These are phyloP conservation scores for Tetragonia tetragonoides DNA, from an alignment of 148 eudicot species.

Conservation along the genomic window DNA sequence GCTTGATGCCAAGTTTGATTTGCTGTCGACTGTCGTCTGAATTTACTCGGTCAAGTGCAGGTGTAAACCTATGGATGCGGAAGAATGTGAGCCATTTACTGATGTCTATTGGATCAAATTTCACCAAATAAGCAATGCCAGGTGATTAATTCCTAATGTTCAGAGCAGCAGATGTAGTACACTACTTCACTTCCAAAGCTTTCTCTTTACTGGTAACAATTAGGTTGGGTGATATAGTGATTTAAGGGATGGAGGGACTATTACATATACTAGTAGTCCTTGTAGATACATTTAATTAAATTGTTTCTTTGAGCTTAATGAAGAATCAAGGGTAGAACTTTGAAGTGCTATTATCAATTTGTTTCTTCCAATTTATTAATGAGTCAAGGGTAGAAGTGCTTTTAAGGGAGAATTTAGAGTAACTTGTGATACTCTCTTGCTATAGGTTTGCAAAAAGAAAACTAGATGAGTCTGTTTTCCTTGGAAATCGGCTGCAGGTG, in stretches of 20 bases:
- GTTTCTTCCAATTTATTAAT: not conserved
- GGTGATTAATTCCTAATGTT: constrained; percentile 33
- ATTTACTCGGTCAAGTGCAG: constrained; percentile 32
- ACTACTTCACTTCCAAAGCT: not conserved
- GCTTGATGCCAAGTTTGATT: not conserved
- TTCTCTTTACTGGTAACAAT: not conserved
- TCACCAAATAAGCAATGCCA: constrained; percentile 57
- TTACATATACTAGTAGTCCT: not conserved
- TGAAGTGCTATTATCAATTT: not conserved
- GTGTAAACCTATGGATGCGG: constrained; percentile 92
- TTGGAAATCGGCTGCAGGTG: constrained; percentile 79
- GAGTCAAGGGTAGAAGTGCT: not conserved
- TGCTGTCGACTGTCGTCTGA: not conserved
- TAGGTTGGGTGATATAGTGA: not conserved
- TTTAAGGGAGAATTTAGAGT: not conserved
- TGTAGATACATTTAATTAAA: not conserved
- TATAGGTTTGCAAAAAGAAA: constrained; percentile 90
- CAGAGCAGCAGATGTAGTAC: not conserved
- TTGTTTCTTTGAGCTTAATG: too few relatives aligned
- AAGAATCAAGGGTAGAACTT: too few relatives aligned
- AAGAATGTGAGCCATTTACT: constrained; percentile 80
- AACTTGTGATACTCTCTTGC: constrained; percentile 9
- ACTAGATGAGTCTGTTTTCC: constrained; percentile 75
- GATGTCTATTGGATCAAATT: constrained; percentile 96
- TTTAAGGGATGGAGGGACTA: not conserved